These are phyloP conservation scores for Bonia amplexicaulis DNA, from an alignment of 176 grass and related monocot species.

Conservation along the genomic window DNA sequence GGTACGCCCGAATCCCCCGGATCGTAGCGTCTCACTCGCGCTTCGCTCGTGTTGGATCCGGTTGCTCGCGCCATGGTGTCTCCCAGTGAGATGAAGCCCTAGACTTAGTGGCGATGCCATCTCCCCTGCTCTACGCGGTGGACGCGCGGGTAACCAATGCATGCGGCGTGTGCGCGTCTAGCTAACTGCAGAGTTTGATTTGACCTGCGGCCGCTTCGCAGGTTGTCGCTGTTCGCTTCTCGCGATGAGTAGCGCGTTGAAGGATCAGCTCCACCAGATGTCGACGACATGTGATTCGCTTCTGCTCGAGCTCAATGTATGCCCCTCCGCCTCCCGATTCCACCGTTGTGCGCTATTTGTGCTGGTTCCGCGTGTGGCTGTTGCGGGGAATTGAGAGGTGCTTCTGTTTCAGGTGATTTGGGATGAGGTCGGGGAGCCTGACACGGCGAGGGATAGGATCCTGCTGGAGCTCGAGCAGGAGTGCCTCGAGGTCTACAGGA, in stretches of 20 bases:
- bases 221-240: background rate
- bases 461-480: conserved; percentile 70
- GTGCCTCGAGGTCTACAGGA: conserved; percentile 61
- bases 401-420: conserved; percentile 63
- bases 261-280: conserved; percentile 59
- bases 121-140: background rate
- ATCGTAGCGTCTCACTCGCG: background rate
- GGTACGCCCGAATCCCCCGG: background rate
- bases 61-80: background rate
- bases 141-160: background rate
- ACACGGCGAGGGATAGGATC: conserved; percentile 53
- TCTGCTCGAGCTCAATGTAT: conserved; percentile 74
- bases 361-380: background rate
- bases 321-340: background rate
- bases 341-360: background rate
- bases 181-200: background rate
- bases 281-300: conserved; percentile 64
- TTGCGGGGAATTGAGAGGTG: background rate
- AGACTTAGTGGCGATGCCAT: background rate
- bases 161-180: background rate
- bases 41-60: conserved; percentile 24
- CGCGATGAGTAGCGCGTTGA: conserved; percentile 46
- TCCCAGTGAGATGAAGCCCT: conserved; percentile 4
- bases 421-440: conserved; percentile 79
- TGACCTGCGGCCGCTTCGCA: conserved; percentile 24